Evolutionary conservation across 2,329 filamentous ascomycete species (phyloP).

Genomic region (Fusarium sp.): DNA sequence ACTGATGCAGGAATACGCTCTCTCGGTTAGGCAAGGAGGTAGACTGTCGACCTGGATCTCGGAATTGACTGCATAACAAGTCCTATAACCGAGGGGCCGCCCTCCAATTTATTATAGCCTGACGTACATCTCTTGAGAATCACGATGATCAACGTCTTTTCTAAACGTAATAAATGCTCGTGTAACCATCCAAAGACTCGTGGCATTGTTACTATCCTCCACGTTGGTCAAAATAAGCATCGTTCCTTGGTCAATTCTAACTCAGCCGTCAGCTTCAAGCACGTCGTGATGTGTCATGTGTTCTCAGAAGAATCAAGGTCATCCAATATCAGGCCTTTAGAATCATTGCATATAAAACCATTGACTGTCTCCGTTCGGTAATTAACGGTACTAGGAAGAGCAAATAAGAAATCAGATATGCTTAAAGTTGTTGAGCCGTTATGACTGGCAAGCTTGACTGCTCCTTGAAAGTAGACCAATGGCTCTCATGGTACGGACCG

Average conservation of each 20-base stretch:
- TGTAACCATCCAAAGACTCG: slow-evolving; percentile 31
- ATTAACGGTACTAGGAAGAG: background rate
- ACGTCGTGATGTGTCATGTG: background rate
- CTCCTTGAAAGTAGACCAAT: background rate
- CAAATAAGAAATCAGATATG: background rate
- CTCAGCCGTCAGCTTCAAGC: slow-evolving; percentile 18
- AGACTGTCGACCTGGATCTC: background rate
- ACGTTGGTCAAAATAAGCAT: slow-evolving; percentile 8
- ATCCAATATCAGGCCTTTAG: background rate
- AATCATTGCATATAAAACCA: background rate
- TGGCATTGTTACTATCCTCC: slow-evolving; percentile 18
- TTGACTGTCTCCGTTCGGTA: background rate
- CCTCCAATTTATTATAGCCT: background rate
- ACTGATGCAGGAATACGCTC: background rate
- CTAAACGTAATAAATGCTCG: slow-evolving; percentile 4
- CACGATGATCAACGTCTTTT: background rate
- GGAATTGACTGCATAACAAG: background rate
- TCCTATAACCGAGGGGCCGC: background rate
- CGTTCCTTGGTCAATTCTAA: slow-evolving; percentile 1
- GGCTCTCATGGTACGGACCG: background rate
- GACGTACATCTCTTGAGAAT: background rate
- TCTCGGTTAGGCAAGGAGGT: background rate
- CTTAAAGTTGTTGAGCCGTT: background rate
- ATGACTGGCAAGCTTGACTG: background rate
- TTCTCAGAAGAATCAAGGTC: slow-evolving; percentile 6